These are phyloP conservation scores for Sergeia podlipaevii DNA, from an alignment of 208 protist species.

Conservation along the genomic window DNA sequence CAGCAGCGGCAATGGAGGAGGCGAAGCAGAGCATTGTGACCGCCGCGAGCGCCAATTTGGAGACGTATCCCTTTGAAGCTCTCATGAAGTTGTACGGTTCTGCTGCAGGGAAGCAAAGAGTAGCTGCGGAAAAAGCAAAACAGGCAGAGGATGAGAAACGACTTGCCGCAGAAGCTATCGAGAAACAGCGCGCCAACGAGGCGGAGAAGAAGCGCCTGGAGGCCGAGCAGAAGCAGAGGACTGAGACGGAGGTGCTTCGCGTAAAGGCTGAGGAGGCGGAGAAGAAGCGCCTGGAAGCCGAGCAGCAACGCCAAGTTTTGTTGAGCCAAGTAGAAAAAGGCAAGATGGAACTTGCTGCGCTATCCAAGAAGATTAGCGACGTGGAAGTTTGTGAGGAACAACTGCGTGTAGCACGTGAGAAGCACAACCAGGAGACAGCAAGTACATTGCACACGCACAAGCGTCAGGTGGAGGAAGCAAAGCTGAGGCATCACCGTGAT, in stretches of 20 bases:
- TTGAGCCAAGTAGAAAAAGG: too few species aligned
- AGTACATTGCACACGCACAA: neutral
- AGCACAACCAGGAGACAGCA: neutral
- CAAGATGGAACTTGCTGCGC: too few species aligned
- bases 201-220: too few species aligned
- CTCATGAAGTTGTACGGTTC: neutral
- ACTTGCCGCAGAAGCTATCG: too few species aligned
- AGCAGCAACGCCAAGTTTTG: too few species aligned
- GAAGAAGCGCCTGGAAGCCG: too few species aligned
- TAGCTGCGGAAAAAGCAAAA: neutral
- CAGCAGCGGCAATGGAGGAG: neutral
- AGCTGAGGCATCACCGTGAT: neutral
- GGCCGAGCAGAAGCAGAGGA: too few species aligned
- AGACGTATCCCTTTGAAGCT: neutral
- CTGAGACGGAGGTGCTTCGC: too few species aligned
- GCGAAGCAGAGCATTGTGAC: neutral
- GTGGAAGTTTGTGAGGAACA: neutral
- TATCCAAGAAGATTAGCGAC: neutral
- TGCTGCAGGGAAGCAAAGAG: conserved; percentile 2
- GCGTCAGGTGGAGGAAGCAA: neutral
- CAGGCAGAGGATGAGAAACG: neutral
- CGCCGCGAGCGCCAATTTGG: neutral
- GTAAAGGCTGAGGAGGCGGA: too few species aligned
- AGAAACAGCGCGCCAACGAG: too few species aligned
- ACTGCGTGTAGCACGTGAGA: neutral